These are phyloP conservation scores for Cladophialophora carrionii DNA, from an alignment of 2,329 filamentous ascomycete genomes.

Conservation along the genomic window DNA sequence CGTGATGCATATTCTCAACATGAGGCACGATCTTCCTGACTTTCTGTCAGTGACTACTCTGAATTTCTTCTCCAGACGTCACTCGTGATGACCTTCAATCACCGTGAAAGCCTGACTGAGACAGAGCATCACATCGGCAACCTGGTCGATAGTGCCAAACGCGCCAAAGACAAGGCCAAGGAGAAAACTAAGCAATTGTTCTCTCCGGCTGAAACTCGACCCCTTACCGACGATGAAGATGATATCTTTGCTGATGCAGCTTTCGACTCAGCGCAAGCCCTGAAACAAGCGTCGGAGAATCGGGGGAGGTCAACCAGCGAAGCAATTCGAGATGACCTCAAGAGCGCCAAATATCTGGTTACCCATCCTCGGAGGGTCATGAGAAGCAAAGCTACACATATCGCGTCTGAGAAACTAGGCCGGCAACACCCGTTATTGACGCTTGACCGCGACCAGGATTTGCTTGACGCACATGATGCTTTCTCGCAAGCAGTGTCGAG, in stretches of 20 bases:
- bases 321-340: slow-evolving; percentile 33
- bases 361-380: slow-evolving; percentile 42
- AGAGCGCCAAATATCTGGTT: slow-evolving; percentile 34
- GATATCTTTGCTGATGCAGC: slow-evolving; percentile 41
- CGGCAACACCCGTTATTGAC: slow-evolving; percentile 43
- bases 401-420: slow-evolving; percentile 41
- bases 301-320: slow-evolving; percentile 32
- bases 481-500: slow-evolving; percentile 36
- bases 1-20: background rate
- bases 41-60: background rate
- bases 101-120: slow-evolving; percentile 9
- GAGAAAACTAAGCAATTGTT: slow-evolving; percentile 26
- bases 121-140: slow-evolving; percentile 23
- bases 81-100: slow-evolving; percentile 10
- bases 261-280: slow-evolving; percentile 42
- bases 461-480: slow-evolving; percentile 43
- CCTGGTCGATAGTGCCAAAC: slow-evolving; percentile 18
- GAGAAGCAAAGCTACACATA: slow-evolving; percentile 42
- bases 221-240: slow-evolving; percentile 9
- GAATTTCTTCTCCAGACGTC: background rate
- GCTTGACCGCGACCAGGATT: slow-evolving; percentile 40
- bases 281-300: slow-evolving; percentile 33
- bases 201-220: background rate
- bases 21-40: background rate
- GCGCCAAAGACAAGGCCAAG: slow-evolving; percentile 29